phyloP scores from a whole-genome alignment of 768 basidiomycete species.

The Hygrocybe coccinea region DNA sequence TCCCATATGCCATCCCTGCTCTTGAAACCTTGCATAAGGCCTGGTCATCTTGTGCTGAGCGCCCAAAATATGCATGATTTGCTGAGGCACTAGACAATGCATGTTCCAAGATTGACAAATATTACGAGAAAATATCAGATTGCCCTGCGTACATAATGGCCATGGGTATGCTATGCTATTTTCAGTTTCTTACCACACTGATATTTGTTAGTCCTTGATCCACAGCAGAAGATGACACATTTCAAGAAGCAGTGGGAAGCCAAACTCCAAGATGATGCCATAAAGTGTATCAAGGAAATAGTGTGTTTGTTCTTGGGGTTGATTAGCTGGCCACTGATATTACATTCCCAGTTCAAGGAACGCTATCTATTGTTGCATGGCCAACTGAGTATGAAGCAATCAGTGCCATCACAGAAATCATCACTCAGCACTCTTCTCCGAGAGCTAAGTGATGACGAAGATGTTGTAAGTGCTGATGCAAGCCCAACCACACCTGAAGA shows the following conservation, averaged over 20 bases:
- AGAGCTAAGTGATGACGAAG: no score
- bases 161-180: conserved; percentile 19
- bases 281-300: conserved; percentile 13
- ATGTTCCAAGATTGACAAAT: conserved; percentile 24
- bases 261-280: conserved; percentile 13
- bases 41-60: conserved; percentile 17
- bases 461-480: no score
- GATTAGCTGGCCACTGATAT: no score
- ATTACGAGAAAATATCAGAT: conserved; percentile 26
- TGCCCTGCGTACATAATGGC: conserved; percentile 28
- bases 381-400: no score
- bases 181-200: neutral
- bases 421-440: conserved; percentile 10
- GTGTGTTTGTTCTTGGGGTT: conserved; percentile 8
- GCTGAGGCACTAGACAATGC: conserved; percentile 20
- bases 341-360: no score
- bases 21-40: conserved; percentile 28
- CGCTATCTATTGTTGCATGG: no score
- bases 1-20: conserved; percentile 30
- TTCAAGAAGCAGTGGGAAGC: conserved; percentile 26
- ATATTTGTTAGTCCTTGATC: conserved; percentile 21
- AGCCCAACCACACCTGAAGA: neutral
- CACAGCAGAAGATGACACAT: conserved; percentile 18
- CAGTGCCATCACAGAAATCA: neutral
- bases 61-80: conserved; percentile 19